Base-by-base conservation (phyloP, 129 eudicot genomes). In the Arctium minus region DNA sequence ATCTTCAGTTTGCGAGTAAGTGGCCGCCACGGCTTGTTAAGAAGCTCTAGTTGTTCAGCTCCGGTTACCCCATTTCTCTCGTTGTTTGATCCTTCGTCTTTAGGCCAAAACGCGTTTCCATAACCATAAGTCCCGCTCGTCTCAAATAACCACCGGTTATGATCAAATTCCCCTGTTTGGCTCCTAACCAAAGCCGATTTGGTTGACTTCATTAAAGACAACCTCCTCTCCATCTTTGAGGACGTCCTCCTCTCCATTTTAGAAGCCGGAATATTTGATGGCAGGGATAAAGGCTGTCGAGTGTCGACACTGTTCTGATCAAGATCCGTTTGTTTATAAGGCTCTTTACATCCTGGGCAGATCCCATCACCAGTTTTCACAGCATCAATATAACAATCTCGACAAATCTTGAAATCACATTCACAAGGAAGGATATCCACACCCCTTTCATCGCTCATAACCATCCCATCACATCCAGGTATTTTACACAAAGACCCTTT, bases 81-180 rank as follows among this genome's bases (percentile, higher is more conserved):
- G 9, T 82, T 76, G 30, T 68, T 90, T 32, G 79, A 76, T 5
- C 81, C 90, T 7, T 86, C 92, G 10, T 88, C 92, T 56, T 89
- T 89, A 1, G 97, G 95, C 97, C 97, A 92, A 53, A 90, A 83
- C 1, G 97, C 97, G 78, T 92, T 92, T 5, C 97, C 97, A 78
- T 92, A 92, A 5, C 97, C 97, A 32, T 92, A 92, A 17, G 97
- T 92, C 56, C 94, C 97, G 9, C 33, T 84, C 3, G 97, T 90
- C 80, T 92, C 94, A 29, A 86, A 92, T 67, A 92, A 71, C 95
- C 97, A 92, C 2, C 92, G 87, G 35, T 85, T 92, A 67, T 91
- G 92, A 83, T 92, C 97, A 76, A 92, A 91, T 5, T 92, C 97
- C 8, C 84, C 92, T 1, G 88, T 89, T 65, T 89, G 93, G 84